Evolutionary conservation across 2,329 filamentous ascomycete genomes (phyloP).

Genomic region (Venturia carpophila): DNA sequence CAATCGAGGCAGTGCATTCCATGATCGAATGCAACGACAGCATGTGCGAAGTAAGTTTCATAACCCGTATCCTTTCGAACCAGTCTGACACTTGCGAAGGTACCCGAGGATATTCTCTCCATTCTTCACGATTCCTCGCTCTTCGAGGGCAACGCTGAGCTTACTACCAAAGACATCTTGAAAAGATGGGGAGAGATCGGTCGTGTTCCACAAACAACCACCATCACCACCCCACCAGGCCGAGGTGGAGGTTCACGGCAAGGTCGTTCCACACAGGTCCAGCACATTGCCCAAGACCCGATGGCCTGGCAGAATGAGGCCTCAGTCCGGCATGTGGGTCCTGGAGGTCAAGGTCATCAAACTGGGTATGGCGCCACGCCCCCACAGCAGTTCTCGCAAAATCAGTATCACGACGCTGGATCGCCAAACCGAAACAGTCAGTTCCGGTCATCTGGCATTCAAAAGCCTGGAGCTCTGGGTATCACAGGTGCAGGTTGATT

Average conservation of each 20-base stretch:
- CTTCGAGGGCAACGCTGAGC: conserved; percentile 73
- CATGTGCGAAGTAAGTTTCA: conserved; percentile 80
- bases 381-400: conserved; percentile 8
- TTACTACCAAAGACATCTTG: conserved; percentile 95
- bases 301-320: conserved; percentile 18
- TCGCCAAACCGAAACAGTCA: conserved; percentile 17
- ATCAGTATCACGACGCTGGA: conserved; percentile 11
- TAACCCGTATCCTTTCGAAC: not conserved
- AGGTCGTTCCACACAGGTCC: conserved; percentile 16
- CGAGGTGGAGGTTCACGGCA: conserved; percentile 14
- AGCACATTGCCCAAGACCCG: conserved; percentile 17
- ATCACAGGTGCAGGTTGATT: conserved; percentile 15
- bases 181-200: conserved; percentile 83
- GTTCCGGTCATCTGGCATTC: conserved; percentile 16
- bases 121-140: conserved; percentile 76
- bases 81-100: conserved; percentile 46
- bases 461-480: conserved; percentile 15
- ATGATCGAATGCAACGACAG: conserved; percentile 90
- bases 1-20: conserved; percentile 85
- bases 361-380: conserved; percentile 7
- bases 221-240: conserved; percentile 1
- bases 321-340: conserved; percentile 19
- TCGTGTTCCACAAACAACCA: conserved; percentile 28
- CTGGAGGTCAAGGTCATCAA: conserved; percentile 1
- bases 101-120: conserved; percentile 83